Evolutionary conservation across 2,329 filamentous ascomycete genomes (phyloP).

Genomic region (Berkeleyomyces rouxiae): DNA sequence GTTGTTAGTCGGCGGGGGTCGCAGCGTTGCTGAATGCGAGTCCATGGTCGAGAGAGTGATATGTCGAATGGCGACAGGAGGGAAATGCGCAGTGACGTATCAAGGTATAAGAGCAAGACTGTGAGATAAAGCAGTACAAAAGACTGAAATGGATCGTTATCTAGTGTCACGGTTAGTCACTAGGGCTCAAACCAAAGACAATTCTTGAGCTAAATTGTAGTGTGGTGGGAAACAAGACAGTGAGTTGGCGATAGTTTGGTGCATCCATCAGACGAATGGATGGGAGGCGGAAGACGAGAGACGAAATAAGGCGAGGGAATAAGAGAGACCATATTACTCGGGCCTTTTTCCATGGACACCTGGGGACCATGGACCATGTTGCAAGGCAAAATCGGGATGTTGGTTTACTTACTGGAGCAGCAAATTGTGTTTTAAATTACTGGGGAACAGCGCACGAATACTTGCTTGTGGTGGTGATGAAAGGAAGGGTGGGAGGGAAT

Average conservation of each 20-base stretch:
- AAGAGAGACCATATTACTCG: background rate
- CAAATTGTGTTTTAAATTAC: background rate
- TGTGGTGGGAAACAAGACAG: background rate
- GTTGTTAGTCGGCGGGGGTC: background rate
- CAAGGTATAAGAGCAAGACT: background rate
- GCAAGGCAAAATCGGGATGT: background rate
- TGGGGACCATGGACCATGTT: background rate
- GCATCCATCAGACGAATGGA: background rate
- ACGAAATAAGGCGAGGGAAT: background rate
- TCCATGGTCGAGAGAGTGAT: background rate
- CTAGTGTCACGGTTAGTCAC: background rate
- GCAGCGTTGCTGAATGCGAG: background rate
- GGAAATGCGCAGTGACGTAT: conserved; percentile 2
- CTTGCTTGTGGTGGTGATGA: background rate
- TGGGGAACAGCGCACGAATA: background rate
- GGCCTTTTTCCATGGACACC: background rate
- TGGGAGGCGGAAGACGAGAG: background rate
- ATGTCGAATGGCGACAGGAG: background rate
- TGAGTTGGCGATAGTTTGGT: background rate
- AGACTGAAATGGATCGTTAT: background rate
- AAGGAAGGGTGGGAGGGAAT: background rate
- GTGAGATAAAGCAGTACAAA: background rate
- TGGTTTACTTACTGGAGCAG: background rate
- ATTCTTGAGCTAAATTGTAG: background rate
- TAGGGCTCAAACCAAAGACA: background rate